These are phyloP conservation scores for Pisolithus microcarpus DNA, from an alignment of 768 basidiomycete genomes.

Conservation along the genomic window DNA sequence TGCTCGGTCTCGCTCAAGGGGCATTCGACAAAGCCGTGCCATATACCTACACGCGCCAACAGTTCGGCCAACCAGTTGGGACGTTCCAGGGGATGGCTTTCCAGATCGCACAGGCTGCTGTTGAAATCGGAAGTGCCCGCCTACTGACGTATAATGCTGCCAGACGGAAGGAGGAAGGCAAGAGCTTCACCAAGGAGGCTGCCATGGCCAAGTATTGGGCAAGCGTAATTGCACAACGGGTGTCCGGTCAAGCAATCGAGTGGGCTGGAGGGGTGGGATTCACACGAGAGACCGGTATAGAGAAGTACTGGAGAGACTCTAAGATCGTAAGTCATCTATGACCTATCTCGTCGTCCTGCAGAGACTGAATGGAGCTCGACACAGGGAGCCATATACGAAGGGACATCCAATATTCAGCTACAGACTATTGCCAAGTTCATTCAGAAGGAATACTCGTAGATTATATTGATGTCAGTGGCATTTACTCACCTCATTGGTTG, in stretches of 20 bases:
- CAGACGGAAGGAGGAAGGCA: constrained; percentile 86
- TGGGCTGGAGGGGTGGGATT: constrained; percentile 94
- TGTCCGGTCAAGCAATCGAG: constrained; percentile 86
- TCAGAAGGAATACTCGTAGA: constrained; percentile 73
- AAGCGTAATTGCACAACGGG: constrained; percentile 82
- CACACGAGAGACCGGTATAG: constrained; percentile 89
- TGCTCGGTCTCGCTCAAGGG: constrained; percentile 96
- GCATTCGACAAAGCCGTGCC: constrained; percentile 95
- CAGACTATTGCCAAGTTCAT: constrained; percentile 93
- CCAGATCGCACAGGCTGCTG: constrained; percentile 86
- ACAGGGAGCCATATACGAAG: constrained; percentile 87
- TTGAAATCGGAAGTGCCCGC: constrained; percentile 85
- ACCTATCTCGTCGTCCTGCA: background rate
- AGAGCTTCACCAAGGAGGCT: constrained; percentile 82
- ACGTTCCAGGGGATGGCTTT: constrained; percentile 95
- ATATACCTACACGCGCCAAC: constrained; percentile 88
- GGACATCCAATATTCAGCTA: constrained; percentile 97
- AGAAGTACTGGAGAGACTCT: constrained; percentile 95
- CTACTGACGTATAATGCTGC: constrained; percentile 96
- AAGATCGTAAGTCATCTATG: constrained; percentile 66
- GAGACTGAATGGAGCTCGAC: constrained; percentile 4
- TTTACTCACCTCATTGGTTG: background rate
- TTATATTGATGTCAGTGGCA: background rate
- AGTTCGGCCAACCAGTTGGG: constrained; percentile 91
- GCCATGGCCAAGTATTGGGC: constrained; percentile 98